Base-by-base conservation (phyloP, 2,329 filamentous ascomycete species). In the Dactylonectria macrodidyma region DNA sequence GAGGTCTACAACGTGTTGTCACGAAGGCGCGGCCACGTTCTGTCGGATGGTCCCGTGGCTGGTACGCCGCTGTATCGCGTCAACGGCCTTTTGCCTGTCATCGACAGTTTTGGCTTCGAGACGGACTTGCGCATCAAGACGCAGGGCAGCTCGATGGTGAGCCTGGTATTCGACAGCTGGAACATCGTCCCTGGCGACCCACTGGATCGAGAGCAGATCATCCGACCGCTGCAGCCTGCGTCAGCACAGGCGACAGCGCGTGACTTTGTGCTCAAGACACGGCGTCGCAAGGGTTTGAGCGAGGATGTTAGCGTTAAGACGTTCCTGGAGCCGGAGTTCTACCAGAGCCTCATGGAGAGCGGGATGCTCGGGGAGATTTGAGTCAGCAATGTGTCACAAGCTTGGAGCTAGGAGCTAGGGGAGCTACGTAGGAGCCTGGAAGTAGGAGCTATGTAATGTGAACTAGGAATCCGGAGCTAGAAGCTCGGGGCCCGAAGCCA, bases 91-190 rank as follows among this genome's bases (percentile, higher is more conserved):
- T 91, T 99, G 63, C 96, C 96, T 10, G 96, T 98, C 67, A 97
- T 99, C 78, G 96, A 99, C 84, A 95, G 92, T 34, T 99, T 99
- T 78, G 96, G 96, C 22, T 98, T 99, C 81, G 96, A 99, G 85
- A 98, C 96, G 14, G 96, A 99, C 84, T 87, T 99, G 65, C 89
- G 96, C 70, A 98, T 98, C 78, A 95, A 97, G 82, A 98, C 95
- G 0, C 94, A 98, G 84, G 95, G 96, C 59, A 92, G 95, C 79
- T 95, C 95, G 63, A 95, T 94, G 77, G 91, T 98, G 60, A 95
- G 92, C 75, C 87, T 99, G 41, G 94, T 97, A 12, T 99, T 99
- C 81, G 96, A 99, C 79, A 91, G 93, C 72, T 99, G 96, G 96
- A 95, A 89, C 77, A 94, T 98, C 69, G 95, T 99, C 1, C 96